phyloP scores from a whole-genome alignment of 345 rosid species.

The Cardiospermum halicacabum region DNA sequence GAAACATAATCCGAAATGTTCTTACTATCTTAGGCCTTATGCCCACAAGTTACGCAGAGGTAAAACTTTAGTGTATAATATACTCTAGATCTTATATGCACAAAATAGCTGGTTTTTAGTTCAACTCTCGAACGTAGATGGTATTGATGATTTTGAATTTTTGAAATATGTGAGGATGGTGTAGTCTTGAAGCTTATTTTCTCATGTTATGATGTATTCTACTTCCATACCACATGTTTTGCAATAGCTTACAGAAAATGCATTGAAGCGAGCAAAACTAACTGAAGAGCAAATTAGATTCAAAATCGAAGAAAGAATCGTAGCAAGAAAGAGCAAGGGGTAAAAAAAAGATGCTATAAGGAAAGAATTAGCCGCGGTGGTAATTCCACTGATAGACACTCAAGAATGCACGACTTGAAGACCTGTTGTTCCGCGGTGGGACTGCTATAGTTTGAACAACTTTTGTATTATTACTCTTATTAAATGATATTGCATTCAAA shows the following conservation, averaged over 20 bases:
- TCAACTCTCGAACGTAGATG: background rate
- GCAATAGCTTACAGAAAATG: constrained; percentile 65
- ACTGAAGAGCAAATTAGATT: constrained; percentile 55
- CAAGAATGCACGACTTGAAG: constrained; percentile 81
- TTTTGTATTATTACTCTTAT: constrained; percentile 1
- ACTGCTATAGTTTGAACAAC: constrained; percentile 23
- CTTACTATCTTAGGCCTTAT: constrained; percentile 64
- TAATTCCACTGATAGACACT: constrained; percentile 86
- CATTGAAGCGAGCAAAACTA: constrained; percentile 70
- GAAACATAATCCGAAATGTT: constrained; percentile 53
- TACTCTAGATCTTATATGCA: background rate
- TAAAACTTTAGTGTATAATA: constrained; percentile 20
- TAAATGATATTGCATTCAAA: no score
- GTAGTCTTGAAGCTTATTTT: background rate
- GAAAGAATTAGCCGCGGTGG: constrained; percentile 64
- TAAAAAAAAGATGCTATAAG: constrained; percentile 82
- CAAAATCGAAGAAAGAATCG: constrained; percentile 59
- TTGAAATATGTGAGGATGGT: background rate
- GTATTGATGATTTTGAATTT: background rate
- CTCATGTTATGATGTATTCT: background rate
- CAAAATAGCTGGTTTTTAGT: background rate
- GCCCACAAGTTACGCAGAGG: constrained; percentile 75
- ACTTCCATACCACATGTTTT: constrained; percentile 46
- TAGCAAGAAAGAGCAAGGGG: constrained; percentile 67
- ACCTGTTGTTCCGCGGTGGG: constrained; percentile 69